Conservation (phyloP, 495 filamentous ascomycete species). For the Hyaloscypha finlandica region DNA sequence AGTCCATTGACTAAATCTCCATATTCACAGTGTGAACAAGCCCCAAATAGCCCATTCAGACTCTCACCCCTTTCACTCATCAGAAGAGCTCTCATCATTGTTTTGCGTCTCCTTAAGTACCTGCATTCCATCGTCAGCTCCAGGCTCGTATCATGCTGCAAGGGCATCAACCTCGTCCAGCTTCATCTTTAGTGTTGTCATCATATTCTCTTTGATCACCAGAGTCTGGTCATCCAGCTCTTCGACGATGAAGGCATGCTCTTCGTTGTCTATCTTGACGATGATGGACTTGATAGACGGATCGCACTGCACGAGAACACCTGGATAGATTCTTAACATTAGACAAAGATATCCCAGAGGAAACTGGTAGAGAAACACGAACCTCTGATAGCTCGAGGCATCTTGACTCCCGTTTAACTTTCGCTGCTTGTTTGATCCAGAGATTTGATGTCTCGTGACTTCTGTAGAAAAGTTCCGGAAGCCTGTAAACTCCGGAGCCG, state of each 20-base stretch:
- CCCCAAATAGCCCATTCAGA: neutral
- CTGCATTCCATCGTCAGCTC: constrained; percentile 16
- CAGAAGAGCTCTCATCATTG: constrained; percentile 10
- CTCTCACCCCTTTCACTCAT: neutral
- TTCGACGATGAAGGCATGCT: constrained; percentile 60
- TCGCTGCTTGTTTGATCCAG: neutral
- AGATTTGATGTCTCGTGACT: constrained; percentile 1
- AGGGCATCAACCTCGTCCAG: constrained; percentile 58
- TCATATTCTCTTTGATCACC: constrained; percentile 70
- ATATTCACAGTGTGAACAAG: neutral
- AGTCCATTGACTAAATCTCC: neutral
- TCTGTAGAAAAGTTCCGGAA: neutral
- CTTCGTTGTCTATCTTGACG: constrained; percentile 57
- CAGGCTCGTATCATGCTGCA: neutral
- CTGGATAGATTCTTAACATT: constrained; percentile 4
- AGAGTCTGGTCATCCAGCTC: constrained; percentile 74
- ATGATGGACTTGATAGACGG: constrained; percentile 61
- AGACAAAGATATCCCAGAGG: neutral
- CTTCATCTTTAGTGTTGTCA: constrained; percentile 58
- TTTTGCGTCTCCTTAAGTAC: constrained; percentile 25
- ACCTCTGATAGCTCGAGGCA: constrained; percentile 31
- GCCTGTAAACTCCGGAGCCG: neutral
- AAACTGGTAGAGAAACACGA: neutral
- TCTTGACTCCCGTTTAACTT: neutral
- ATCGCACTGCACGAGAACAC: constrained; percentile 76